Conservation (phyloP, 169 alveolate genomes). For the Plasmodium vivax region DNA sequence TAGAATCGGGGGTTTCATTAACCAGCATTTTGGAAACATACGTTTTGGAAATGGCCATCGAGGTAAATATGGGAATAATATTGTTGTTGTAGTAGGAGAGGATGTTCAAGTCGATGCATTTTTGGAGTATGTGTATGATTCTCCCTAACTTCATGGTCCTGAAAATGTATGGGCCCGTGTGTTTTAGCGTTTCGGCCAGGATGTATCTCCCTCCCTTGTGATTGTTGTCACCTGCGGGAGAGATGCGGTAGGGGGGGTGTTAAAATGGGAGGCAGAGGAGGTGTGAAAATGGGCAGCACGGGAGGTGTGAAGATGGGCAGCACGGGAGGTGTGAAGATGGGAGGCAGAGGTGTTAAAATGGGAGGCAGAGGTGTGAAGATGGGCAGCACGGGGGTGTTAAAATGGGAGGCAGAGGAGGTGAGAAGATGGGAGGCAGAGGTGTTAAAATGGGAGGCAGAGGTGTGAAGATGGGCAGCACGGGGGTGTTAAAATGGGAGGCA, state of each 20-base stretch:
- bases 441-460: neutral
- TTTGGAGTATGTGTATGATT: slow-evolving; percentile 80
- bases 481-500: too few relatives aligned
- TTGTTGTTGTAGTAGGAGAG: slow-evolving; percentile 77
- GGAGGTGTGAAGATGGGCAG: too few relatives aligned
- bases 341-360: neutral
- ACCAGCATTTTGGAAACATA: slow-evolving; percentile 55
- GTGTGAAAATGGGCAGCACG: neutral
- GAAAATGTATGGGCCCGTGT: slow-evolving; percentile 78
- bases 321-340: too few relatives aligned
- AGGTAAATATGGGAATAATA: slow-evolving; percentile 80
- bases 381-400: too few relatives aligned
- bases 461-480: too few relatives aligned
- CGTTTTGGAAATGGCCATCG: slow-evolving; percentile 68
- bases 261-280: neutral
- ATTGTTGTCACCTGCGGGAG: slow-evolving; percentile 29
- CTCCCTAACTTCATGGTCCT: slow-evolving; percentile 79
- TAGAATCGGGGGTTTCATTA: slow-evolving; percentile 46
- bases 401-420: neutral
- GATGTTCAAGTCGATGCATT: slow-evolving; percentile 76
- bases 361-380: neutral
- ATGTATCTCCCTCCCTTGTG: slow-evolving; percentile 82
- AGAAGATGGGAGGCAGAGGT: neutral
- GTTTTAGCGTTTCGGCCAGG: slow-evolving; percentile 79
- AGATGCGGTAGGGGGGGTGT: neutral